Conservation (phyloP, 2,329 filamentous ascomycete species). For the Fusarium austroafricanum region DNA sequence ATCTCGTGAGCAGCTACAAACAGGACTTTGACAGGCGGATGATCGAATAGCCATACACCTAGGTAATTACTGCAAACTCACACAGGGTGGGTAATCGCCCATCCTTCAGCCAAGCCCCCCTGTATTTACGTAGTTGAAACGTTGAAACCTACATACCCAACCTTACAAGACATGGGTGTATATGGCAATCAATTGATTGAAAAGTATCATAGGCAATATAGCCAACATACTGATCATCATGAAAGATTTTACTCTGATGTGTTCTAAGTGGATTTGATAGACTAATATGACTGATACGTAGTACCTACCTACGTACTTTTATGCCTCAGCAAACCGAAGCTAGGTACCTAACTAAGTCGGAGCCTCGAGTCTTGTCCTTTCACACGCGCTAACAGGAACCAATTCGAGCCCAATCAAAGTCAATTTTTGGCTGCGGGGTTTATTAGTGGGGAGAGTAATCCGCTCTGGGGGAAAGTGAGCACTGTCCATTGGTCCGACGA, state of each 20-base stretch:
- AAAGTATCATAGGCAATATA: neutral
- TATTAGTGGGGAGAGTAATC: slow-evolving; percentile 21
- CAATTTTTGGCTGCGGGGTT: slow-evolving; percentile 45
- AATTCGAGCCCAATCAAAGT: slow-evolving; percentile 13
- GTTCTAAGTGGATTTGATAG: slow-evolving; percentile 24
- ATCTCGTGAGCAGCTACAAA: slow-evolving; percentile 6
- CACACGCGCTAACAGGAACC: slow-evolving; percentile 8
- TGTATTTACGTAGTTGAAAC: neutral
- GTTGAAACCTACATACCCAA: slow-evolving; percentile 4
- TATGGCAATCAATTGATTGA: slow-evolving; percentile 8
- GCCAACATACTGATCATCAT: slow-evolving; percentile 30
- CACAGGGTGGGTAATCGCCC: slow-evolving; percentile 30
- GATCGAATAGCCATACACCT: slow-evolving; percentile 22
- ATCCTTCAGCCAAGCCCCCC: slow-evolving; percentile 1
- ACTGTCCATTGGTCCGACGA: slow-evolving; percentile 44
- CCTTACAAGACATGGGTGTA: slow-evolving; percentile 11
- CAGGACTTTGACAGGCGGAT: slow-evolving; percentile 12
- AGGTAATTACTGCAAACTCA: neutral
- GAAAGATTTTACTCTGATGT: slow-evolving; percentile 10
- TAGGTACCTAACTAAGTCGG: neutral
- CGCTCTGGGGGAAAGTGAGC: slow-evolving; percentile 35
- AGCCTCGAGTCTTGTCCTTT: slow-evolving; percentile 3
- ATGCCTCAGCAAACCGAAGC: slow-evolving; percentile 29
- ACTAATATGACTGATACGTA: slow-evolving; percentile 32
- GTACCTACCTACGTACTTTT: slow-evolving; percentile 1